These are phyloP conservation scores for Phytophthora tubulina DNA, from an alignment of 352 stramenopile species.

Conservation along the genomic window DNA sequence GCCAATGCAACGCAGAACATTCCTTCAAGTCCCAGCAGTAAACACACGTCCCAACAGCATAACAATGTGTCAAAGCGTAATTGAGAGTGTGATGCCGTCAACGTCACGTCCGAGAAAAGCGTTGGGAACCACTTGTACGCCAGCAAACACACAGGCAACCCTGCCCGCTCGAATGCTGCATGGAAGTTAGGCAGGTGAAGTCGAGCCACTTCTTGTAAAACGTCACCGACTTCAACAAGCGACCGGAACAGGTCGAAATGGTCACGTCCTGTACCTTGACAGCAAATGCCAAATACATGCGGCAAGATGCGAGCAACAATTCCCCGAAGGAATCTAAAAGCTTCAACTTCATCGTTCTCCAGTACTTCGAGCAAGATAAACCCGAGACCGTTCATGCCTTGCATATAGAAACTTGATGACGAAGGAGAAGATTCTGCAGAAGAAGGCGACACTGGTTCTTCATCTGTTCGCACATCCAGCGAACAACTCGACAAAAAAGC, in stretches of 20 bases:
- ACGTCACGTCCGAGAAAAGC: conserved; percentile 85
- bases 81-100: conserved; percentile 79
- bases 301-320: conserved; percentile 75
- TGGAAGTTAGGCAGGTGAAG: conserved; percentile 75
- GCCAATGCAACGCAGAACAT: conserved; percentile 82
- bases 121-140: conserved; percentile 93
- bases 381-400: conserved; percentile 87
- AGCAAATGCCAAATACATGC: conserved; percentile 79
- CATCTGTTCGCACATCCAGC: conserved; percentile 53
- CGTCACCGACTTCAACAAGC: conserved; percentile 72
- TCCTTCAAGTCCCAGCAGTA: conserved; percentile 82
- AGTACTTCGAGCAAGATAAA: conserved; percentile 81
- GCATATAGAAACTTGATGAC: conserved; percentile 78
- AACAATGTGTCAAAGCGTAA: conserved; percentile 81
- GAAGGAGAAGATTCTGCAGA: conserved; percentile 32
- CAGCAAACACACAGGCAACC: conserved; percentile 77
- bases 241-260: conserved; percentile 82
- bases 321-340: conserved; percentile 71
- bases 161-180: conserved; percentile 58
- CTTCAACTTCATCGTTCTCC: conserved; percentile 58
- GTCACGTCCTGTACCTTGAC: conserved; percentile 47
- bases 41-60: conserved; percentile 82
- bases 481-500: conserved; percentile 74
- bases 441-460: conserved; percentile 39
- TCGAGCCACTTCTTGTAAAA: conserved; percentile 79